A percentile compares a stretch with the other conserved stretches of the same genome.
These are phyloP conservation scores for Cantharellus cinnabarinus DNA, from an alignment of 768 basidiomycete genomes.

Conservation along the genomic window DNA sequence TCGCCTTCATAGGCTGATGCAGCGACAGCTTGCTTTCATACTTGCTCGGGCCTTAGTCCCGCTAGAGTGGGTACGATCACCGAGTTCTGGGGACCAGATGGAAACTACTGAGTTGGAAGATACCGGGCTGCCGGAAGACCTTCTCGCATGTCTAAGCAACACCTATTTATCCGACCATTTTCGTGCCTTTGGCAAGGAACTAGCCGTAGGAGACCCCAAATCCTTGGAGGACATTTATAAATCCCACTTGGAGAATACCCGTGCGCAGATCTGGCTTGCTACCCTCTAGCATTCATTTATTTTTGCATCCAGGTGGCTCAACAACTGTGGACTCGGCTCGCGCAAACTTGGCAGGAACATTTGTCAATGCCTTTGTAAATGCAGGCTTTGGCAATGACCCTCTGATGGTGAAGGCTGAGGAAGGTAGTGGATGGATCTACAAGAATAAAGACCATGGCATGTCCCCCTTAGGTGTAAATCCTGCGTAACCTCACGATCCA, in stretches of 20 bases:
- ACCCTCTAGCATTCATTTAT: background rate
- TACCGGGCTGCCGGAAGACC: constrained; percentile 56
- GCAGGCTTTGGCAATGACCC: constrained; percentile 98
- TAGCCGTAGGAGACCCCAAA: constrained; percentile 77
- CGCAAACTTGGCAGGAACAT: constrained; percentile 87
- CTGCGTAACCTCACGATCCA: background rate
- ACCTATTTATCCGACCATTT: constrained; percentile 66
- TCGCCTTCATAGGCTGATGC: constrained; percentile 44
- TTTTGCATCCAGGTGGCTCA: constrained; percentile 30
- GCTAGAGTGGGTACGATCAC: constrained; percentile 64
- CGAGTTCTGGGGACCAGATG: constrained; percentile 29
- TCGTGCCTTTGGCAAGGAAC: constrained; percentile 80
- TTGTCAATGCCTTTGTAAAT: constrained; percentile 97
- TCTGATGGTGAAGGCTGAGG: constrained; percentile 89
- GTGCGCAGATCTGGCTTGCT: constrained; percentile 22
- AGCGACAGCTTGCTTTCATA: constrained; percentile 82
- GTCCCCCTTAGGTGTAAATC: constrained; percentile 7
- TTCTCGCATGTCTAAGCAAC: constrained; percentile 74
- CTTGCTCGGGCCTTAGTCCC: constrained; percentile 85
- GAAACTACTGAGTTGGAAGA: constrained; percentile 30
- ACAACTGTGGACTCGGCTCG: constrained; percentile 81
- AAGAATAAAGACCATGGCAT: constrained; percentile 97
- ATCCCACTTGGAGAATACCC: constrained; percentile 76
- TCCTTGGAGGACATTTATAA: constrained; percentile 96
- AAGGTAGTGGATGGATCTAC: constrained; percentile 97